Conservation (phyloP, 2,329 filamentous ascomycete genomes). For the Scortechinia acanthostroma region DNA sequence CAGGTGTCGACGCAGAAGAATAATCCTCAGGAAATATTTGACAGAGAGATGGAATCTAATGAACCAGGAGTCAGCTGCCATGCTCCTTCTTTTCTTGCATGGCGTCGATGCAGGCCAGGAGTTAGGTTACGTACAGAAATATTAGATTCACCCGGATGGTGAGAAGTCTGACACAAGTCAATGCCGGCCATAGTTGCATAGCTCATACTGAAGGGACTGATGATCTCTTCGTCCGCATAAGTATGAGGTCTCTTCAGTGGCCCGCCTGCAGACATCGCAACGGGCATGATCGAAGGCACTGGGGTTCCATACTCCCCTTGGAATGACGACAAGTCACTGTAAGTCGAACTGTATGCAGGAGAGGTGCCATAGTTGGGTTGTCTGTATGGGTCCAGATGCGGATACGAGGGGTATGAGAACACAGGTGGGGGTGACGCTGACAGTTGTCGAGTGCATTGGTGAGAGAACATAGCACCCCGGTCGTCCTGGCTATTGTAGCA, state of each 20-base stretch:
- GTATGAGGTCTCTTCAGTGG: slow-evolving; percentile 40
- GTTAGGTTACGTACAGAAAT: background rate
- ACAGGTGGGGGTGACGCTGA: slow-evolving; percentile 48
- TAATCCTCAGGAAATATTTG: too few species aligned
- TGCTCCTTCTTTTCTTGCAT: too few species aligned
- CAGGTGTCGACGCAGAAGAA: background rate
- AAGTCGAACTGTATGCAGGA: background rate
- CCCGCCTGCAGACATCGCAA: slow-evolving; percentile 19
- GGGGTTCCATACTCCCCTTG: background rate
- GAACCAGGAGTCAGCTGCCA: too few species aligned
- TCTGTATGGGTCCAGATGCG: slow-evolving; percentile 30
- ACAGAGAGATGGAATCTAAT: too few species aligned
- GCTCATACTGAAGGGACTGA: slow-evolving; percentile 51
- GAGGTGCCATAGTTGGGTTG: slow-evolving; percentile 23
- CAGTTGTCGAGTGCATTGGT: slow-evolving; percentile 48
- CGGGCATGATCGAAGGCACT: background rate
- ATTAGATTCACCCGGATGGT: background rate
- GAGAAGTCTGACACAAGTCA: slow-evolving; percentile 26
- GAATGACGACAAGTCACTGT: background rate
- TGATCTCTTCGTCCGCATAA: slow-evolving; percentile 43
- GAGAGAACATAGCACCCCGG: slow-evolving; percentile 37
- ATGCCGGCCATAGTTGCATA: slow-evolving; percentile 51
- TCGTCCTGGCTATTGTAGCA: slow-evolving; percentile 10
- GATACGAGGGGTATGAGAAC: slow-evolving; percentile 41
- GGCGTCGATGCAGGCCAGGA: too few species aligned